Evolutionary conservation across 805 yeast species (phyloP).

Genomic region (Saccharomycopsis guyanensis): DNA sequence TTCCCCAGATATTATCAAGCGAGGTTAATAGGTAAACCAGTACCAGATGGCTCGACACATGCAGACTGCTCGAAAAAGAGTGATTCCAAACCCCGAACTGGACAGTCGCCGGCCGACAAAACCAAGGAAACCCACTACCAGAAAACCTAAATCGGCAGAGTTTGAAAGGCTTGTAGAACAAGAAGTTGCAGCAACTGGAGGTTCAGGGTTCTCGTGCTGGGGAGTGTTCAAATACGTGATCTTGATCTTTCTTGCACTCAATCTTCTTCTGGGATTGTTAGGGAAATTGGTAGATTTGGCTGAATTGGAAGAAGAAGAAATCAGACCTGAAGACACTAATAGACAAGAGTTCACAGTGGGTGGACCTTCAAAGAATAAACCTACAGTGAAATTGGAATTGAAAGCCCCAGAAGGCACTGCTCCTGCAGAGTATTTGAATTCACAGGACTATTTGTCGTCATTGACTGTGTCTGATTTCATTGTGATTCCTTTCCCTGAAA

Average conservation of each 20-base stretch:
- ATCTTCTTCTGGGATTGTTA: neutral
- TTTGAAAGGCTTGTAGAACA: neutral
- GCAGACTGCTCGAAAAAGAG: too few species aligned
- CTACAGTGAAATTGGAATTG: neutral
- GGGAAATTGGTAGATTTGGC: neutral
- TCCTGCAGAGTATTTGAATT: constrained; percentile 4
- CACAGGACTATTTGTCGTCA: constrained; percentile 5
- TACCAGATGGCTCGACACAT: too few species aligned
- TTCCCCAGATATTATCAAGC: too few species aligned
- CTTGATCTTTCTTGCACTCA: neutral
- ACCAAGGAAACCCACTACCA: too few species aligned
- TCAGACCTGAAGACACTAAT: neutral
- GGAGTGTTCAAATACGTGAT: neutral
- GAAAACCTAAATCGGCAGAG: too few species aligned
- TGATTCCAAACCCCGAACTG: too few species aligned
- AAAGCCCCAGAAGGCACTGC: constrained; percentile 4
- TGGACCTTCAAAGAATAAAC: neutral
- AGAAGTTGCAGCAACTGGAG: neutral
- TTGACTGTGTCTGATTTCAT: constrained; percentile 2
- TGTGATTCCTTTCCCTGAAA: constrained; percentile 3
- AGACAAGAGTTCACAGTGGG: neutral
- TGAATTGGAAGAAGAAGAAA: neutral
- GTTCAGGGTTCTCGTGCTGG: neutral
- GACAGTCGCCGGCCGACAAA: too few species aligned
- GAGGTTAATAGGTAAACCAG: too few species aligned